Evolutionary conservation across 768 basidiomycete genomes (phyloP), one percentile per base, ranked within the genome.

Genomic region (Chalciporus chontae): DNA sequence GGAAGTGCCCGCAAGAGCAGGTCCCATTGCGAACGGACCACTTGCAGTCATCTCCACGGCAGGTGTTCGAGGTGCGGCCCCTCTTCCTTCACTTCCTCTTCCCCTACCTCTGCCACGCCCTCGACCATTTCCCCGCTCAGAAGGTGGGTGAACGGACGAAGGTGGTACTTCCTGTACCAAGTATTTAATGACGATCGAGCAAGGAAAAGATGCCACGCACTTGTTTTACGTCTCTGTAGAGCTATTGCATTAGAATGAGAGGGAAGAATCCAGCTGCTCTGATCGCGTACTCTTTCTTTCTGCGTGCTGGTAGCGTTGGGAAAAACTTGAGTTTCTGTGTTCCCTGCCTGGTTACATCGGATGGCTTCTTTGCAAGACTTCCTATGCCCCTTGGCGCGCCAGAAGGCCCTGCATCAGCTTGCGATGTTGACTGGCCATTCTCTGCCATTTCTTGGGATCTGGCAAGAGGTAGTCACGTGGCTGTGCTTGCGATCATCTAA

Each of bases 11-110:
- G 78, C 78, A 56, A 87, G 74, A 19, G 86, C 76, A 29, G 90
- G 90, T 18, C 90, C 90, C 82, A 92, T 84, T 17, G 90, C 87
- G 58, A 92, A 92, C 13, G 90, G 90, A 4, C 90, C 90, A 60
- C 87, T 90, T 1, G 90, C 90, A 15, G 80, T 85, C 89, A 92
- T 89, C 69, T 87, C 84, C 7, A 72, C 72, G 2, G 77, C 68
- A 41, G 83, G 70, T 0, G 77, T 77, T 23, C 69, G 62, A 14
- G 73, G 79, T 55, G 69, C 60, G 0, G 69, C 57, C 4, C 71
- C 78, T 38, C 77, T 79, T 29, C 77, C 69, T 41, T 80, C 82
- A 10, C 77, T 67, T n/a, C 81, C 79, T 46, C 77, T 63, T 7
- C 83, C 80, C 34, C 74, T 69, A 8, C 72, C 79, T 40, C 73